A percentile compares a stretch with the other conserved stretches of the same genome.
Conservation (phyloP, 1,139 yeast genomes). For the Yamadazyma diospyri region DNA sequence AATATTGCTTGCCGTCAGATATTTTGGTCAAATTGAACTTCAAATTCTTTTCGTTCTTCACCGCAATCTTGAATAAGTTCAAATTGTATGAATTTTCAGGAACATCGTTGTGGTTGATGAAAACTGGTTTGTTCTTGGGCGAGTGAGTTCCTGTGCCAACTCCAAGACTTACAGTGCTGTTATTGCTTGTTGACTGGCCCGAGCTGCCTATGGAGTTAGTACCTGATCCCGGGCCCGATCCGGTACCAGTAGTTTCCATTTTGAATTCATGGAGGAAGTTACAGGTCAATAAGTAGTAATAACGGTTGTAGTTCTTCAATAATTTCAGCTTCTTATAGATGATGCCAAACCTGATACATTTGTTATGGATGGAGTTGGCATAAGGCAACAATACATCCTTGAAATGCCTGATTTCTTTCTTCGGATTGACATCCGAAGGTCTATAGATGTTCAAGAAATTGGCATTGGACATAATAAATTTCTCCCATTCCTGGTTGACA, state of each 20-base stretch:
- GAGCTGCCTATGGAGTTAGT: not conserved
- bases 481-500: constrained; percentile 36
- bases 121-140: constrained; percentile 37
- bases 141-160: not conserved
- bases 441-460: constrained; percentile 33
- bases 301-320: constrained; percentile 37
- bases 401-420: constrained; percentile 30
- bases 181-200: too few species aligned
- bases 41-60: constrained; percentile 32
- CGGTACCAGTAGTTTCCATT: constrained; percentile 22
- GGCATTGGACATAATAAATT: constrained; percentile 33
- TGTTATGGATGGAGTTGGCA: constrained; percentile 37
- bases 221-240: not conserved
- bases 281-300: constrained; percentile 41
- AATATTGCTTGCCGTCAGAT: constrained; percentile 27
- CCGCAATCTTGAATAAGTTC: constrained; percentile 33
- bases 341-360: constrained; percentile 42
- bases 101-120: constrained; percentile 38
- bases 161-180: not conserved
- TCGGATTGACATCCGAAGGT: constrained; percentile 20
- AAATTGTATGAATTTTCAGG: constrained; percentile 44
- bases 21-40: constrained; percentile 34
- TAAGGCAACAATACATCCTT: constrained; percentile 33
- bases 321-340: constrained; percentile 43
- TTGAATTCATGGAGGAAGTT: constrained; percentile 46